Evolutionary conservation across 345 rosid species (phyloP), one percentile per base, ranked within the genome.

Genomic region (Excoecaria agallocha): DNA sequence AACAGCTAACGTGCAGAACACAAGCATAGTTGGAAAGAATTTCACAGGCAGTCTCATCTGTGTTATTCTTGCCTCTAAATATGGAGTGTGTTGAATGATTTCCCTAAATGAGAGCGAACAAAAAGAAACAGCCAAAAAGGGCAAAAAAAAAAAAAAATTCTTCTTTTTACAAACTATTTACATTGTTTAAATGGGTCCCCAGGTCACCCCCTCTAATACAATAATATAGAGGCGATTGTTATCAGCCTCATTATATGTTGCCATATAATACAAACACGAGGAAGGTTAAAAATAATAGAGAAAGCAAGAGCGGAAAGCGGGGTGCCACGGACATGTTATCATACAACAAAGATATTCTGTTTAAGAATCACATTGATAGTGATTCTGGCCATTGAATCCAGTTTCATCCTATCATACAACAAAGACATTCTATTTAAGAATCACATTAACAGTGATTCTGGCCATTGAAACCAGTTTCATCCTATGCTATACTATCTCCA

Each of bases 331-430:
- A 52, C 43, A 57, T 57, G 19, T 55, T 7, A 76, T 64, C 3
- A 68, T 69, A 70, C 67, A 74, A 48, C 67, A 62, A 49, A 69
- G 66, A 61, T 54, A 78, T 72, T 73, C 61, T 78, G 74, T 45
- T 73, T 59, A 20, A 71, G 52, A 51, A 19, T 38, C 30, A 25
- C 20, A 38, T 58, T 25, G 12, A n/a, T 17, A 10, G 7, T 39
- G 38, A 67, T 59, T 24, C 15, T 58, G 62, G 45, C 56, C 38
- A 24, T 41, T 17, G 8, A 9, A 6, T 41, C 35, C 37, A 63
- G 15, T 7, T 38, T 12, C 55, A 45, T 48, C 13, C 60, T 73
- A 69, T 12, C 3, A 68, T 69, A 70, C 67, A 74, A 48, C 67
- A 62, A 49, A 69, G 66, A 61, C 55, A 79, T 73, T 73, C 61